Evolutionary conservation across 2,329 filamentous ascomycete species (phyloP), one percentile per base, ranked within the genome.

Genomic region (Fusarium sp.): DNA sequence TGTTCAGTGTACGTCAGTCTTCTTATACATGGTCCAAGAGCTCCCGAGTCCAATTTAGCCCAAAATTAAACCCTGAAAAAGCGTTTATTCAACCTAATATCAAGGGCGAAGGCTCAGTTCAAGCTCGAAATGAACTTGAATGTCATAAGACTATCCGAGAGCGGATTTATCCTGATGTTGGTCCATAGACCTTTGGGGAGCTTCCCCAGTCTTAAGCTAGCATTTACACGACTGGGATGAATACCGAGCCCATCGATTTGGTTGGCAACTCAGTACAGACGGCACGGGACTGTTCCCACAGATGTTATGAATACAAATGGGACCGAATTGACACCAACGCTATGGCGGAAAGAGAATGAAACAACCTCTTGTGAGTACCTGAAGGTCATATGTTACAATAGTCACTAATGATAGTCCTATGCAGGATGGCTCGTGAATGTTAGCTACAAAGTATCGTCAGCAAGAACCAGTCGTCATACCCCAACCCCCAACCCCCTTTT

Each of bases 301-400:
- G 18, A 22, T 22, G 3, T 6, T 51, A 10, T 9, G n/a, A 26
- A 20, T 35, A 51, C 48, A 35, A 26, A 9, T 15, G 13, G 31
- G 26, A 7, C 31, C 10, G 18, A 4, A 15, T 18, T 36, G 13
- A 22, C 3, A 16, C n/a, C 13, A 26, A 36, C 7, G 7, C 3
- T 26, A 26, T 2, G n/a, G 5, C 6, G 7, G 31, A 12, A 16
- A 18, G 7, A 50, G 12, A 4, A 8, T 4, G 3, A 20, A 20
- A 1, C n/a, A 20, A 14, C 1, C 8, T 33, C 9, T 12, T 26
- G 12, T 35, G 47, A 35, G 30, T 33, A 24, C 2, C 5, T 13
- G 5, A 24, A 35, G 1, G 5, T 9, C 8, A 26, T 24, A 1
- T 1, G 6, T 1, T 30, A 4, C 1, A 5, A 8, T 35, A 2